Evolutionary conservation across 108 stramenopile species (phyloP).

Genomic region (Conticribra guillardii): DNA sequence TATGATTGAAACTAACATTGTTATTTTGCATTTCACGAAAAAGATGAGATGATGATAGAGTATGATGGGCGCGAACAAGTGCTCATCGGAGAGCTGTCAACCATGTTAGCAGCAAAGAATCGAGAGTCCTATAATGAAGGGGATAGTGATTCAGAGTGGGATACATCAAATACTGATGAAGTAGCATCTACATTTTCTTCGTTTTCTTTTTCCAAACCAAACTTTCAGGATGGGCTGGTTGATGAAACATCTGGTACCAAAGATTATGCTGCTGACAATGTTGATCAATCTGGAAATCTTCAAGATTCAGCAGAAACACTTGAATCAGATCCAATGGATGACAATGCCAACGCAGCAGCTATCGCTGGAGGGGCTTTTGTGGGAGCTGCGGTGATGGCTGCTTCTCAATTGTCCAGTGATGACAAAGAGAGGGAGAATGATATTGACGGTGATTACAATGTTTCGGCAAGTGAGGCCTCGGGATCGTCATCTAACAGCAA

Average conservation of each 20-base stretch:
- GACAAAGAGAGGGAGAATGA: background rate
- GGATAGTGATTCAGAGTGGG: background rate
- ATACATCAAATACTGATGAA: background rate
- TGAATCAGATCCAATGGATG: background rate
- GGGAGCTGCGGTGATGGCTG: background rate
- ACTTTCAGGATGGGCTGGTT: background rate
- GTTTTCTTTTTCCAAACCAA: background rate
- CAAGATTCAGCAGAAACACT: background rate
- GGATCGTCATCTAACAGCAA: too few relatives aligned
- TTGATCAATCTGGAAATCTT: background rate
- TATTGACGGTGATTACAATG: background rate
- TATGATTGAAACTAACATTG: too few relatives aligned
- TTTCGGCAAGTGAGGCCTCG: too few relatives aligned
- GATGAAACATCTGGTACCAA: too few relatives aligned
- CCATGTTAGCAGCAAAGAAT: slow-evolving; percentile 50
- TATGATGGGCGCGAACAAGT: slow-evolving; percentile 66
- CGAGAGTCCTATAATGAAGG: background rate
- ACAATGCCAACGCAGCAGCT: background rate
- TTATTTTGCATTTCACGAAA: too few relatives aligned
- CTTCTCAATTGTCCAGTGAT: background rate
- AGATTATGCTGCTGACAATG: too few relatives aligned
- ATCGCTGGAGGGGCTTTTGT: background rate
- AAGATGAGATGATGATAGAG: slow-evolving; percentile 71
- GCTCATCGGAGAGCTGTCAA: slow-evolving; percentile 59
- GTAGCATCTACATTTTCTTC: background rate